Evolutionary conservation across 176 grass and related monocot genomes (phyloP).

Genomic region (Paspalum vaginatum): DNA sequence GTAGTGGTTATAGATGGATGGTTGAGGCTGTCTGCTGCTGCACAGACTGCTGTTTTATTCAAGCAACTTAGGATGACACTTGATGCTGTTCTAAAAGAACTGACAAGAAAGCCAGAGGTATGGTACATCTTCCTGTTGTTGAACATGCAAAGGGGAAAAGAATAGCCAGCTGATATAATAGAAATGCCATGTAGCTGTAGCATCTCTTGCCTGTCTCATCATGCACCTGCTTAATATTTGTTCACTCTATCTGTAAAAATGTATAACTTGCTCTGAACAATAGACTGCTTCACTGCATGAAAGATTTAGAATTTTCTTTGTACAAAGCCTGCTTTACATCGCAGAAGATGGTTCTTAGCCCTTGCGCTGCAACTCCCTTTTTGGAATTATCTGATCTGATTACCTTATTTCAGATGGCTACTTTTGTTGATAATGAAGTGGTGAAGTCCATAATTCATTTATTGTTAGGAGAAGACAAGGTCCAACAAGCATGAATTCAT

Average conservation of each 20-base stretch:
- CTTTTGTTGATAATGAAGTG: constrained; percentile 81
- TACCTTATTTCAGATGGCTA: constrained; percentile 70
- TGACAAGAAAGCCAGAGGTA: constrained; percentile 90
- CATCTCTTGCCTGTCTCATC: neutral
- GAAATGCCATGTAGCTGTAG: constrained; percentile 20
- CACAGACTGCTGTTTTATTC: constrained; percentile 89
- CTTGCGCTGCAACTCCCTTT: constrained; percentile 19
- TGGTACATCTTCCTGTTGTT: constrained; percentile 20
- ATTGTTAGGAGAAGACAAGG: constrained; percentile 92
- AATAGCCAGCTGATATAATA: constrained; percentile 7
- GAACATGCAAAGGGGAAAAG: constrained; percentile 13
- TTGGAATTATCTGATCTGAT: constrained; percentile 33
- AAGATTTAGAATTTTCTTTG: constrained; percentile 12
- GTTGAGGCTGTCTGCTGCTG: constrained; percentile 89
- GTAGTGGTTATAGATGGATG: constrained; percentile 83
- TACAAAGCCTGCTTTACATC: constrained; percentile 23
- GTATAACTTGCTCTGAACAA: neutral
- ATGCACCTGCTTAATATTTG: constrained; percentile 13
- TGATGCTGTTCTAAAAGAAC: constrained; percentile 88
- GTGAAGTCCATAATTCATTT: constrained; percentile 92
- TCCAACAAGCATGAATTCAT: constrained; percentile 49
- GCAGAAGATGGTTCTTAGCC: constrained; percentile 14
- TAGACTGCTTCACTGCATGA: constrained; percentile 7
- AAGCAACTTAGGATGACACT: constrained; percentile 85
- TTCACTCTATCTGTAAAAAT: constrained; percentile 16